Base-by-base conservation (phyloP, 306 rosid genomes). In the Cucumis cinereus region DNA sequence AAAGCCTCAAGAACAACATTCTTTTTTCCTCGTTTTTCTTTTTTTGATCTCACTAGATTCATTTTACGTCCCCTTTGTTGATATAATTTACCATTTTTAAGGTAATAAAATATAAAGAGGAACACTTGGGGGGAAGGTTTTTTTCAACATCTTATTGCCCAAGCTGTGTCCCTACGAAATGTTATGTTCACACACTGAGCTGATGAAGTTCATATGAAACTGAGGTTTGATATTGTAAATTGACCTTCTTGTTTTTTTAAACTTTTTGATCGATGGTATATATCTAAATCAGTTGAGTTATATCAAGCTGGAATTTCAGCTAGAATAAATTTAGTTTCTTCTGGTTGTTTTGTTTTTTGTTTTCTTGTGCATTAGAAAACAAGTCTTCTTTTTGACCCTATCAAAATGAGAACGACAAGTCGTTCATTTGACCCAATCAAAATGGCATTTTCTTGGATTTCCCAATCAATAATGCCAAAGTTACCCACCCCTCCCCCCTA, bases 111-210 rank as follows among this genome's bases (percentile, higher is more conserved):
- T 33, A 47, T 49, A 50, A 71, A 71, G 41, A 28, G 59, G 76
- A 26, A 49, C 60, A 71, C 26, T 71, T 71, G 76, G 57, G 76
- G 19, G 58, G 55, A 30, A 30, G 35, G 35, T 30, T 49, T 49
- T 71, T 71, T 71, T 71, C 76, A 71, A 4, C 76, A 71, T 71
- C 76, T 71, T 28, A 28, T 69, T 69, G 22, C 74, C 74, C 56
- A 71, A 71, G 59, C 17, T 71, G 59, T 71, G 57, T 17, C 76
- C 41, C 41, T 50, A 26, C 41, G 38, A 49, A 49, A 71, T 49
- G 76, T 49, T 8, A 8, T 5, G 45, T 72, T 17, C 60, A 26
- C 61, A 28, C 76, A 16, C 40, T 45, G 58, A 70, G 15, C 33
- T 67, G 54, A 19, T 43, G 23, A 45, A 45, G 58, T 70, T 72